Percentiles rank a stretch among this genome's conserved stretches.
These are phyloP conservation scores for Acanthamoeba quina DNA, from an alignment of 208 protist species.

Conservation along the genomic window DNA sequence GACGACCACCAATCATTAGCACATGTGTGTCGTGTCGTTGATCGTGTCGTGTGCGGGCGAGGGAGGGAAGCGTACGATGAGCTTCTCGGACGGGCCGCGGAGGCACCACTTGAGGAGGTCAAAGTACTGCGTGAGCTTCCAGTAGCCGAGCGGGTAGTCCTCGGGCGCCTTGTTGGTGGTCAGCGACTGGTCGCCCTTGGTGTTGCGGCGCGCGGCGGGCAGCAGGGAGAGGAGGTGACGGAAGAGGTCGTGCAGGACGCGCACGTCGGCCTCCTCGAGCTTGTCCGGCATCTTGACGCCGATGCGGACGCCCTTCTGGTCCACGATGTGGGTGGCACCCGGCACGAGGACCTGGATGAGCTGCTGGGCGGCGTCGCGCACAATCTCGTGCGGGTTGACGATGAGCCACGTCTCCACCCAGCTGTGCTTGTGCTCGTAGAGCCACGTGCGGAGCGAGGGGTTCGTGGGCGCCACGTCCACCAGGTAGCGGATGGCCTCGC, in stretches of 20 bases:
- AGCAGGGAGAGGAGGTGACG: conserved; percentile 41
- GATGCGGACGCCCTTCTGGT: not conserved
- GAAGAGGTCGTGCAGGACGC: conserved; percentile 40
- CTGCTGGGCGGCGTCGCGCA: conserved; percentile 9
- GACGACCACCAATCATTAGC: not conserved
- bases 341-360: conserved; percentile 42
- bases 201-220: not conserved
- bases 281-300: conserved; percentile 4
- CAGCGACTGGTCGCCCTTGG: conserved; percentile 8
- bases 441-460: not conserved
- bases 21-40: too few relatives aligned
- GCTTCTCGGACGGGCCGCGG: conserved; percentile 4
- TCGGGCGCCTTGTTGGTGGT: conserved; percentile 49
- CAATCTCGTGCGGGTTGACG: not conserved
- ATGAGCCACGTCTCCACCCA: conserved; percentile 60
- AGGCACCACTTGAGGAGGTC: conserved; percentile 59
- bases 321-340: not conserved
- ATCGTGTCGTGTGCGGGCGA: not conserved
- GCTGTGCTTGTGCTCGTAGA: conserved; percentile 24
- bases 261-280: conserved; percentile 22
- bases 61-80: not conserved
- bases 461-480: conserved; percentile 15
- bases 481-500: conserved; percentile 34
- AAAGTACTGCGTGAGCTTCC: conserved; percentile 64
- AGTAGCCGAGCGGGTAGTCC: conserved; percentile 30